Conservation (phyloP, 2,329 filamentous ascomycete genomes). For the Colletotrichum lentis region DNA sequence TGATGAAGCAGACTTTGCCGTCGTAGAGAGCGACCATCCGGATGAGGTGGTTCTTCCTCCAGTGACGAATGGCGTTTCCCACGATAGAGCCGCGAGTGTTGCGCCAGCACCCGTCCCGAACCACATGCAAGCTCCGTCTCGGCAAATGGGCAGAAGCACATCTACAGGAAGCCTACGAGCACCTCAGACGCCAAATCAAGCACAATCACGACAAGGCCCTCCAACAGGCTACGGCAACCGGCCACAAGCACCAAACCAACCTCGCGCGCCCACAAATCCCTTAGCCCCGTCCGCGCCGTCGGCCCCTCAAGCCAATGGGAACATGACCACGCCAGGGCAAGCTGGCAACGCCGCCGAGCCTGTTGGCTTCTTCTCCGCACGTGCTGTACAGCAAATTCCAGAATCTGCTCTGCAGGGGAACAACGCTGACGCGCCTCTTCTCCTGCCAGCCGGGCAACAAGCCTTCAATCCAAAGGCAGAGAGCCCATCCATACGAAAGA, state of each 20-base stretch:
- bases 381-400: slow-evolving; percentile 66
- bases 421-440: slow-evolving; percentile 52
- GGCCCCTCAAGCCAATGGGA: slow-evolving; percentile 24
- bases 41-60: slow-evolving; percentile 74
- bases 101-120: slow-evolving; percentile 40
- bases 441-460: slow-evolving; percentile 53
- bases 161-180: slow-evolving; percentile 45
- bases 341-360: slow-evolving; percentile 49
- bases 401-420: slow-evolving; percentile 53
- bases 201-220: slow-evolving; percentile 41
- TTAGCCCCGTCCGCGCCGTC: slow-evolving; percentile 35
- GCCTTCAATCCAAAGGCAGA: slow-evolving; percentile 78
- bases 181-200: slow-evolving; percentile 50
- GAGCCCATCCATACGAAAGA: slow-evolving; percentile 87
- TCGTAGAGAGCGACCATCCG: slow-evolving; percentile 73
- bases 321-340: slow-evolving; percentile 40
- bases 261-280: slow-evolving; percentile 34
- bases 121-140: slow-evolving; percentile 52
- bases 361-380: slow-evolving; percentile 75
- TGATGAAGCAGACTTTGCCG: slow-evolving; percentile 79
- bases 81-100: slow-evolving; percentile 41
- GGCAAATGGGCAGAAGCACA: slow-evolving; percentile 44
- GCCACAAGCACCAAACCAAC: slow-evolving; percentile 40
- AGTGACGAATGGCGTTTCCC: slow-evolving; percentile 44
- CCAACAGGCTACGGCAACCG: slow-evolving; percentile 40